Conservation (phyloP, 129 eudicot genomes). For the Centaurea solstitialis region DNA sequence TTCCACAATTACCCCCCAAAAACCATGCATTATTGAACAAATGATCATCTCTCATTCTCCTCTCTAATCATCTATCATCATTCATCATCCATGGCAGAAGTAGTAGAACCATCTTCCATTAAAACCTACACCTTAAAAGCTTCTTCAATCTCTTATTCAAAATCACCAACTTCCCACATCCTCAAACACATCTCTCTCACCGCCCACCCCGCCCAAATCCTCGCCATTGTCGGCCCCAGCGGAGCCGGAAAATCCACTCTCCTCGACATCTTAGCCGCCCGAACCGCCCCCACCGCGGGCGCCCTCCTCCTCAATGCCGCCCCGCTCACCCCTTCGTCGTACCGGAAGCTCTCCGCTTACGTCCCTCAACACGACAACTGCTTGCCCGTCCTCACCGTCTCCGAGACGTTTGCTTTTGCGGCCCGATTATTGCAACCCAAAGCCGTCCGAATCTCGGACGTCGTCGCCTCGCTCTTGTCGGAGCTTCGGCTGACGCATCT, state of each 20-base stretch:
- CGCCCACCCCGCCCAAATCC: slow-evolving; percentile 87
- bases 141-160: slow-evolving; percentile 73
- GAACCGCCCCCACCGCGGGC: slow-evolving; percentile 69
- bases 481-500: slow-evolving; percentile 72
- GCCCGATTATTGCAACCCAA: slow-evolving; percentile 71
- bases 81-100: slow-evolving; percentile 38
- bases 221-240: slow-evolving; percentile 94
- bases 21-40: slow-evolving; percentile 23
- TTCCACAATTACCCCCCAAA: slow-evolving; percentile 6
- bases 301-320: slow-evolving; percentile 67
- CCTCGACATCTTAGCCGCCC: slow-evolving; percentile 88
- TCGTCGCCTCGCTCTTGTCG: slow-evolving; percentile 50
- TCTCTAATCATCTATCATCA: slow-evolving; percentile 18
- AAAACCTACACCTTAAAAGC: slow-evolving; percentile 59
- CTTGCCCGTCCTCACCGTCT: slow-evolving; percentile 73
- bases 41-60: not conserved
- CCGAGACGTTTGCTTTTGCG: slow-evolving; percentile 79
- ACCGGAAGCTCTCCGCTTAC: slow-evolving; percentile 81
- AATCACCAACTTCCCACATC: slow-evolving; percentile 62
- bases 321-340: slow-evolving; percentile 56
- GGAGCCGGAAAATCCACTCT: slow-evolving; percentile 98
- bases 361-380: slow-evolving; percentile 89
- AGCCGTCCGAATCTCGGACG: slow-evolving; percentile 20
- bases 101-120: slow-evolving; percentile 21
- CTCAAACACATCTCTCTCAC: slow-evolving; percentile 67